Conservation (phyloP, 2,329 filamentous ascomycete species). For the Lasiodiplodia gonubiensis region DNA sequence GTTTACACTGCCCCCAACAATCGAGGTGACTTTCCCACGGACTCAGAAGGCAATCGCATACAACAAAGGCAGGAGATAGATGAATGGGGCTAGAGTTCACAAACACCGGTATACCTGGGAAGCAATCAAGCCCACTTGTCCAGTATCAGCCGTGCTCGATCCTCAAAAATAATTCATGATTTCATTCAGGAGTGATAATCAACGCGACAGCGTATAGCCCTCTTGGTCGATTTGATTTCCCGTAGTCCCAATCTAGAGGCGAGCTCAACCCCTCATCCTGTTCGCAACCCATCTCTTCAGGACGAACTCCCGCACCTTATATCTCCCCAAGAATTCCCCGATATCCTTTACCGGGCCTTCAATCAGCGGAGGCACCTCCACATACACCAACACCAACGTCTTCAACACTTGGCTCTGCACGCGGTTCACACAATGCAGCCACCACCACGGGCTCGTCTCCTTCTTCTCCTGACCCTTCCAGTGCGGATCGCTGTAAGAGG, state of each 20-base stretch:
- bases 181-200: background rate
- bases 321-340: conserved; percentile 67
- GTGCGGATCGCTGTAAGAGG: conserved; percentile 75
- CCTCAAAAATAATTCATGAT: background rate
- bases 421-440: conserved; percentile 87
- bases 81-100: background rate
- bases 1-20: too few species aligned
- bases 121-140: background rate
- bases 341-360: conserved; percentile 56
- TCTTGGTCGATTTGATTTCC: background rate
- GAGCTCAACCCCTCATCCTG: conserved; percentile 54
- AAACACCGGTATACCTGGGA: background rate
- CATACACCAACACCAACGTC: conserved; percentile 86
- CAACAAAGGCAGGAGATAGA: too few species aligned
- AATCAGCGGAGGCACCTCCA: conserved; percentile 78
- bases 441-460: conserved; percentile 70
- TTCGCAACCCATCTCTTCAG: conserved; percentile 86
- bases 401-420: conserved; percentile 91
- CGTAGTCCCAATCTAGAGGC: background rate
- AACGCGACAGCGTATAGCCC: background rate
- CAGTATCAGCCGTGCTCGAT: background rate
- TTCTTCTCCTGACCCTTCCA: conserved; percentile 68
- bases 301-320: conserved; percentile 79
- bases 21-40: too few species aligned
- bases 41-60: too few species aligned